These are phyloP conservation scores for Aegilops speltoides DNA, from an alignment of 176 grass and related monocot species.

Conservation along the genomic window DNA sequence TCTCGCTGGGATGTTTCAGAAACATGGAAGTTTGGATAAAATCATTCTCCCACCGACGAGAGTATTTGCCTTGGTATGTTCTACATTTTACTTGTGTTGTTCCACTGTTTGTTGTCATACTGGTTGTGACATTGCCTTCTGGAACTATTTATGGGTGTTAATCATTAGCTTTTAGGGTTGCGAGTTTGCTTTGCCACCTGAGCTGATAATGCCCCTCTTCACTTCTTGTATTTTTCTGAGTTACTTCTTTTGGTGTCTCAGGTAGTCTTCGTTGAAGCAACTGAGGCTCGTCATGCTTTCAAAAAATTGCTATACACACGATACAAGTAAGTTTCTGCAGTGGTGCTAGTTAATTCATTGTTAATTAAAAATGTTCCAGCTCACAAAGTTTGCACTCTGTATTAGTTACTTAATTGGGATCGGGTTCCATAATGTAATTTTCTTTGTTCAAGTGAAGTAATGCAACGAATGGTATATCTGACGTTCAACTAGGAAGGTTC, in stretches of 20 bases:
- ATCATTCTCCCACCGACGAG: conserved; percentile 79
- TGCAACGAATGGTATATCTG: background rate
- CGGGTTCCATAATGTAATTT: background rate
- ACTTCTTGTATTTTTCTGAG: conserved; percentile 32
- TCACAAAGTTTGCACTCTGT: background rate
- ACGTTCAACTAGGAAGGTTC: background rate
- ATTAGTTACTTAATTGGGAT: background rate
- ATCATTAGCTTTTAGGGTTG: background rate
- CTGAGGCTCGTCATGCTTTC: conserved; percentile 77
- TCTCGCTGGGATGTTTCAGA: conserved; percentile 72
- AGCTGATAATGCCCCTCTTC: background rate
- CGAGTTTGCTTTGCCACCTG: background rate
- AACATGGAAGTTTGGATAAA: conserved; percentile 83
- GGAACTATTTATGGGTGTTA: background rate
- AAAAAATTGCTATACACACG: conserved; percentile 83
- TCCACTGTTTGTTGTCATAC: conserved; percentile 12
- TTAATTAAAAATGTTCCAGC: background rate
- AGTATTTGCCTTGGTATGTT: conserved; percentile 90
- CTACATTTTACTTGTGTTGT: conserved; percentile 26
- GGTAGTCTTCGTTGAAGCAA: conserved; percentile 88
- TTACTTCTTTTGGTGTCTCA: conserved; percentile 37
- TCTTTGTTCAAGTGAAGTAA: background rate
- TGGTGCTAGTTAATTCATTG: conserved; percentile 9
- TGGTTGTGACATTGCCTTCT: background rate
- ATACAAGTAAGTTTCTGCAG: conserved; percentile 77